Percentiles rank a stretch among this genome's conserved stretches.
Conservation (phyloP, 768 basidiomycete genomes). For the Xerocomus brunneocitrinus region DNA sequence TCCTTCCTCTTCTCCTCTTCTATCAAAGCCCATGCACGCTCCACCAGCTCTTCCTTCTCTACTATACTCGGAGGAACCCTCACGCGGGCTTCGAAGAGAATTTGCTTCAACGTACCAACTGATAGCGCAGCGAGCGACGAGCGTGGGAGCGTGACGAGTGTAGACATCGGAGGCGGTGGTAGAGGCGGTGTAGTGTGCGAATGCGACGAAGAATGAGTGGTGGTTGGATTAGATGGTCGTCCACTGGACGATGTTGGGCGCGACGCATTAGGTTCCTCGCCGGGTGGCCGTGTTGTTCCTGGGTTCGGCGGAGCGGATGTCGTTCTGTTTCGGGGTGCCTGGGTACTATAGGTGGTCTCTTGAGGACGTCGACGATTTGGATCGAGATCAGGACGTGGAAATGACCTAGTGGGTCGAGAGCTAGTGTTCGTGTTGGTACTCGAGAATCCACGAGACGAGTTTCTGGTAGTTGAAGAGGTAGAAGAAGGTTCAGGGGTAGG, state of each 20-base stretch:
- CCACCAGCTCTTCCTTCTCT: slow-evolving; percentile 86
- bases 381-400: slow-evolving; percentile 62
- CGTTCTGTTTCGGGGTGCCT: slow-evolving; percentile 23
- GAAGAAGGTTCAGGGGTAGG: slow-evolving; percentile 8
- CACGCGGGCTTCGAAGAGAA: slow-evolving; percentile 79
- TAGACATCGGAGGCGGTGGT: slow-evolving; percentile 54
- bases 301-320: slow-evolving; percentile 20
- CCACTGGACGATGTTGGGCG: slow-evolving; percentile 21
- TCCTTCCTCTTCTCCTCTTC: slow-evolving; percentile 57
- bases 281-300: slow-evolving; percentile 2
- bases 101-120: slow-evolving; percentile 68
- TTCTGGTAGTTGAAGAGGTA: slow-evolving; percentile 17
- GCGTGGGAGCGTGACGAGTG: slow-evolving; percentile 55
- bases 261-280: slow-evolving; percentile 1
- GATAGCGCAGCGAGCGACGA: slow-evolving; percentile 58
- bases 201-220: slow-evolving; percentile 10
- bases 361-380: slow-evolving; percentile 36
- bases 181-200: slow-evolving; percentile 34
- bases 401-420: slow-evolving; percentile 32
- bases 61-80: slow-evolving; percentile 48
- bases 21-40: slow-evolving; percentile 56
- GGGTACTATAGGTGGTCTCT: slow-evolving; percentile 4
- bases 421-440: slow-evolving; percentile 5
- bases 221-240: slow-evolving; percentile 7
- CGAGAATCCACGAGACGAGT: slow-evolving; percentile 11